These are phyloP conservation scores for Fusarium equiseti DNA, from an alignment of 2,329 filamentous ascomycete species.

Conservation along the genomic window DNA sequence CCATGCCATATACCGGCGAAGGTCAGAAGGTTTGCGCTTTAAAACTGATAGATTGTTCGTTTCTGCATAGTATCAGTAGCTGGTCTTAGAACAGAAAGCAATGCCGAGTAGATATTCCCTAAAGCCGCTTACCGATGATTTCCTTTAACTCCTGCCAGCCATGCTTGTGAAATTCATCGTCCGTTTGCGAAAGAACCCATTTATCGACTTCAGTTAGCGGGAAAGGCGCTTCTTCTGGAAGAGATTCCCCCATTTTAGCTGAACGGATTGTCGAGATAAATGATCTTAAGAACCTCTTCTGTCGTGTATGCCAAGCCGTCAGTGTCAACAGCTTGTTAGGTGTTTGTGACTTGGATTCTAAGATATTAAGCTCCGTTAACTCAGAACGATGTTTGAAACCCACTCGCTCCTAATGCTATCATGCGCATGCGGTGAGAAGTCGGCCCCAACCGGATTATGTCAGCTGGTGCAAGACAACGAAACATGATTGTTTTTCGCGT, in stretches of 20 bases:
- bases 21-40: conserved; percentile 82
- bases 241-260: conserved; percentile 56
- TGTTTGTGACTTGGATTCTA: conserved; percentile 1
- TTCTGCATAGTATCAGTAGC: conserved; percentile 50
- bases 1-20: conserved; percentile 84
- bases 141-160: conserved; percentile 79
- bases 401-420: conserved; percentile 12
- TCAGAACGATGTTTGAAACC: conserved; percentile 6
- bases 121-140: conserved; percentile 68
- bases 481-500: conserved; percentile 7
- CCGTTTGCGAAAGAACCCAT: conserved; percentile 71
- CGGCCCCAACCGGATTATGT: conserved; percentile 38
- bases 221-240: conserved; percentile 62
- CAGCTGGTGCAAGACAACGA: conserved; percentile 21
- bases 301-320: not conserved
- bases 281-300: not conserved
- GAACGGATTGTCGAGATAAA: conserved; percentile 2
- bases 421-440: conserved; percentile 34
- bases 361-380: not conserved
- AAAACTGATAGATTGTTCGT: conserved; percentile 77
- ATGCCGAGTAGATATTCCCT: not conserved
- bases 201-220: conserved; percentile 70
- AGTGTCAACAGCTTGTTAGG: not conserved
- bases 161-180: conserved; percentile 77
- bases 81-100: not conserved